phyloP scores from a whole-genome alignment of 139 green algal species.

The Closterium sp. region DNA sequence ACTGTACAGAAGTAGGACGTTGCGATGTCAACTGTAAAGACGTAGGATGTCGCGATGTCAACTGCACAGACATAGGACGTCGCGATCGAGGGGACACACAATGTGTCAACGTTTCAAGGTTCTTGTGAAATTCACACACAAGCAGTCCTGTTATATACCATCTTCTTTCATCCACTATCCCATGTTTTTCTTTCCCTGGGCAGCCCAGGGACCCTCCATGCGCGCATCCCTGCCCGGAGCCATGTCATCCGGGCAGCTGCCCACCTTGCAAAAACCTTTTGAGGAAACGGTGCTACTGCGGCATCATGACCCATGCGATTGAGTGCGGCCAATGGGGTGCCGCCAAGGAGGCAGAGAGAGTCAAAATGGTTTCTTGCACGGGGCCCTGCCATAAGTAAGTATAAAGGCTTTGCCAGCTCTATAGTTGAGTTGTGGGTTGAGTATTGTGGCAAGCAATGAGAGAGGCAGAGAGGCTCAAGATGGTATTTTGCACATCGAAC shows the following conservation, averaged over 20 bases:
- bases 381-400: conserved; percentile 36
- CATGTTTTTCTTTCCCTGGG: neutral
- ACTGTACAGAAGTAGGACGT: too few species aligned
- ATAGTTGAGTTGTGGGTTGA: conserved; percentile 12
- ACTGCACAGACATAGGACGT: too few species aligned
- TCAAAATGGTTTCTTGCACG: conserved; percentile 28
- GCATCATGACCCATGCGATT: conserved; percentile 10
- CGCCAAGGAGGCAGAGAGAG: neutral
- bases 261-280: conserved; percentile 19
- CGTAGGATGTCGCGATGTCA: too few species aligned
- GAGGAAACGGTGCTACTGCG: conserved; percentile 34
- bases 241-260: conserved; percentile 37
- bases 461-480: neutral
- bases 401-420: neutral
- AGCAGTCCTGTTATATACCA: neutral
- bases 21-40: too few species aligned
- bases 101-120: too few species aligned
- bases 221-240: conserved; percentile 26
- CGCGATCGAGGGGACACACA: too few species aligned
- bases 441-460: too few species aligned
- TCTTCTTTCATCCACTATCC: neutral
- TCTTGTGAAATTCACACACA: neutral
- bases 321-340: conserved; percentile 19
- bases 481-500: conserved; percentile 33
- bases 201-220: conserved; percentile 32